Conservation (phyloP, 352 stramenopile genomes). For the Phytophthora podocarpi region DNA sequence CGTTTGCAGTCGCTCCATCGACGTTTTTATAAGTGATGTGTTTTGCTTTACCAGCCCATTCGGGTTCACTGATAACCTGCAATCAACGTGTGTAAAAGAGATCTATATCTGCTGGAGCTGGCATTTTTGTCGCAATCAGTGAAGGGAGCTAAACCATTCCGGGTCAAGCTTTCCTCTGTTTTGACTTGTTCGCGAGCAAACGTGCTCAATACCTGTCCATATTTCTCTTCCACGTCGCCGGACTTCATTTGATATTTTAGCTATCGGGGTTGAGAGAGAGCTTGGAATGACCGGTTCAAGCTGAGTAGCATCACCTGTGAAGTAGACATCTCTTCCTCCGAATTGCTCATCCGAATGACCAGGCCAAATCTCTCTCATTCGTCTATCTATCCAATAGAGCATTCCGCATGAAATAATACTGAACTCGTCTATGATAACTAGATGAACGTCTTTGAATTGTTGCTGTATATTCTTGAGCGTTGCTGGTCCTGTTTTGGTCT, state of each 20-base stretch:
- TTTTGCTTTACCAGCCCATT: background rate
- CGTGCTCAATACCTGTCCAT: background rate
- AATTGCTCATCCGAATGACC: background rate
- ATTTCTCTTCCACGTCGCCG: background rate
- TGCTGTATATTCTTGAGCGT: conserved; percentile 3
- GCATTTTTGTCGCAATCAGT: background rate
- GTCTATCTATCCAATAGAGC: conserved; percentile 8
- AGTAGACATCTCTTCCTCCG: conserved; percentile 2
- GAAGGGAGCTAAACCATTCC: conserved; percentile 1
- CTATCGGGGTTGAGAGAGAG: background rate
- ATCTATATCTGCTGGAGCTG: background rate
- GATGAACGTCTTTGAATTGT: conserved; percentile 3
- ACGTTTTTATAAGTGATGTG: conserved; percentile 5
- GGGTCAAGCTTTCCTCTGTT: background rate
- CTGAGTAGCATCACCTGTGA: too few species aligned
- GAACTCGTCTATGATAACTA: conserved; percentile 13
- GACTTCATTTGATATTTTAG: background rate
- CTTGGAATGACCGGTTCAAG: conserved; percentile 2
- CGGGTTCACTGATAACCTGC: background rate
- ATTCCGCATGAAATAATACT: background rate
- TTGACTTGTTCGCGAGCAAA: background rate
- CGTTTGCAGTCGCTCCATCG: background rate
- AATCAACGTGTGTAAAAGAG: background rate
- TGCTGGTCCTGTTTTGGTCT: too few species aligned
- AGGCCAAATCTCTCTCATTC: conserved; percentile 11